Conservation (phyloP, 805 yeast species). For the Schizosaccharomyces osmophilus region DNA sequence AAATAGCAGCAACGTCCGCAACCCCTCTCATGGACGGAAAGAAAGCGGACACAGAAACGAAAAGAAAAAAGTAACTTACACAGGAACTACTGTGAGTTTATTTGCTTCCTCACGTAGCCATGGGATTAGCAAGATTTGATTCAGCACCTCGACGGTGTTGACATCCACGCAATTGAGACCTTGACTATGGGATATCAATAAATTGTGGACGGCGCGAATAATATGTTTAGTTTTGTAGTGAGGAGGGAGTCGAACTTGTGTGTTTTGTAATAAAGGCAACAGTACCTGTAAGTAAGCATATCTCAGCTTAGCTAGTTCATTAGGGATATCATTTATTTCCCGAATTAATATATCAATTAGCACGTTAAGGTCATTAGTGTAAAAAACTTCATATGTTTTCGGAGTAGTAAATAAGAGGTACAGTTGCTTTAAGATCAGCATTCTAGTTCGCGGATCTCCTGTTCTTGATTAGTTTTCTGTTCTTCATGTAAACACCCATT, state of each 20-base stretch:
- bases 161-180: too few species aligned
- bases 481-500: too few species aligned
- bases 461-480: conserved; percentile 11
- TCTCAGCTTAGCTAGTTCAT: conserved; percentile 29
- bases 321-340: conserved; percentile 47
- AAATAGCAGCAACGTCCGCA: too few species aligned
- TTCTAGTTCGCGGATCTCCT: conserved; percentile 40
- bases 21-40: neutral
- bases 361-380: conserved; percentile 64
- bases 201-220: neutral
- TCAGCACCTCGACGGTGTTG: neutral
- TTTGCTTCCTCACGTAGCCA: neutral
- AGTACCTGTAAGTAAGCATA: conserved; percentile 54
- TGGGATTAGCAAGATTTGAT: neutral
- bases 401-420: conserved; percentile 49
- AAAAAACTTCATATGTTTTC: conserved; percentile 40
- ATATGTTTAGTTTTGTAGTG: conserved; percentile 17
- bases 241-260: conserved; percentile 28
- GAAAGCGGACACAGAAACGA: neutral
- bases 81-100: too few species aligned
- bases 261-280: conserved; percentile 40
- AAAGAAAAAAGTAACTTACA: too few species aligned
- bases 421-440: conserved; percentile 54
- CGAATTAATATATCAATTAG: conserved; percentile 61
- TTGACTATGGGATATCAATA: neutral